Evolutionary conservation across 495 filamentous ascomycete genomes (phyloP), one percentile per base, ranked within the genome.

Genomic region (Aspergillus asperescens): DNA sequence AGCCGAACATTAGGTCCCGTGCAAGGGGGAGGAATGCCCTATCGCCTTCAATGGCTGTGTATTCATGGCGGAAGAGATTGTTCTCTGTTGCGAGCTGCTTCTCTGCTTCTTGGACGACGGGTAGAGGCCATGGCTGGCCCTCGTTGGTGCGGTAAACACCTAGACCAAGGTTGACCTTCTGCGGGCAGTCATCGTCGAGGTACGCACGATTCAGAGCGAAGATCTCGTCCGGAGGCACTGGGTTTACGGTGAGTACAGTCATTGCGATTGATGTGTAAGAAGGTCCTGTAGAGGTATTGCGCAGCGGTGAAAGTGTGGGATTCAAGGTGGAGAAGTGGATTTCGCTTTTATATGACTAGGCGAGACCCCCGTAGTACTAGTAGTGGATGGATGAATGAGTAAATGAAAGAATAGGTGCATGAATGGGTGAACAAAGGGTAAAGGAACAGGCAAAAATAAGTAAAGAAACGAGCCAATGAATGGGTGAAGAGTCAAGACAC

Each of bases 141-240:
- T 79, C 70, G 35, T 78, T 72, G 38, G 77, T 78, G 45, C 76
- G 74, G 64, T 78, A 80, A 27, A 76, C 74, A 48, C 74, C 74
- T 15, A 73, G 63, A 9, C 72, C 74, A 24, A 78, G 62, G 46
- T 70, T 77, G 57, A 77, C 74, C 57, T 78, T 78, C 28, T 76
- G 62, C 3, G 73, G 72, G 63, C 56, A 50, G 34, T 67, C 44
- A 51, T 78, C 72, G 44, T 60, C 63, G 55, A 47, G 58, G 57
- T 65, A 76, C 40, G 70, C 69, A 34, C 64, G 69, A 63, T 73
- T 75, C 54, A 76, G 51, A 23, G 69, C 70, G 59, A 76, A 76
- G 64, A 75, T 75, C 63, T 76, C 73, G 46, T 76, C 73, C n/a
- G 69, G 59, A n/a, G 69, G 68, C 19, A 74, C 62, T 6, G 71